phyloP scores from a whole-genome alignment of 495 filamentous ascomycete genomes.

The Evansstolkia leycettana region DNA sequence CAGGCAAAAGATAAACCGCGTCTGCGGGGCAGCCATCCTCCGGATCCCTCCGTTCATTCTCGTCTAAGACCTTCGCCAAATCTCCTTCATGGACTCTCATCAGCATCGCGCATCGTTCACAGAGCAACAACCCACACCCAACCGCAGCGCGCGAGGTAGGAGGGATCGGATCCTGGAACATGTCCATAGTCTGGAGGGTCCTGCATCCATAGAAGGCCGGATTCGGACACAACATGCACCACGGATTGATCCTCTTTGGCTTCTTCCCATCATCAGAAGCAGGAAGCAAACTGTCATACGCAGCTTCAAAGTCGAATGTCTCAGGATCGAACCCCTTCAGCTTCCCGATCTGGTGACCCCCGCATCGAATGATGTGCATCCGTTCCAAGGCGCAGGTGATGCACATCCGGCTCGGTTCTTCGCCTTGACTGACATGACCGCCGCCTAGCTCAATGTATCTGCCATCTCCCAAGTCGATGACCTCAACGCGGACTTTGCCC shows the following conservation, averaged over 20 bases:
- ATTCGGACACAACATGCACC: slow-evolving; percentile 29
- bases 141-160: slow-evolving; percentile 1
- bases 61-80: slow-evolving; percentile 14
- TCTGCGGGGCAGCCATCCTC: slow-evolving; percentile 26
- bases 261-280: neutral
- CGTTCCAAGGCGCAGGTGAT: slow-evolving; percentile 19
- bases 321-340: slow-evolving; percentile 8
- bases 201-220: slow-evolving; percentile 24
- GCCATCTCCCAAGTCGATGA: slow-evolving; percentile 15
- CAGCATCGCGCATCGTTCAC: slow-evolving; percentile 21
- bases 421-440: slow-evolving; percentile 17
- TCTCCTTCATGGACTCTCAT: slow-evolving; percentile 12
- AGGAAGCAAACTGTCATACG: slow-evolving; percentile 12
- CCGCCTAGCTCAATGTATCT: slow-evolving; percentile 16
- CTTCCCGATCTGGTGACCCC: slow-evolving; percentile 14
- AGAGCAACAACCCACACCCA: slow-evolving; percentile 31
- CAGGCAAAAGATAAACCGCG: slow-evolving; percentile 17
- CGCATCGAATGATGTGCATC: slow-evolving; percentile 18
- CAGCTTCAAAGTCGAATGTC: slow-evolving; percentile 12
- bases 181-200: slow-evolving; percentile 6
- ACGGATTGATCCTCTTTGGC: slow-evolving; percentile 10
- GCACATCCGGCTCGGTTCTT: slow-evolving; percentile 26
- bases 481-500: slow-evolving; percentile 13
- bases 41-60: slow-evolving; percentile 6
- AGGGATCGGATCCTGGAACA: slow-evolving; percentile 5